Conservation (phyloP, 2,329 filamentous ascomycete genomes). For the Microcyclospora tardicrescens region DNA sequence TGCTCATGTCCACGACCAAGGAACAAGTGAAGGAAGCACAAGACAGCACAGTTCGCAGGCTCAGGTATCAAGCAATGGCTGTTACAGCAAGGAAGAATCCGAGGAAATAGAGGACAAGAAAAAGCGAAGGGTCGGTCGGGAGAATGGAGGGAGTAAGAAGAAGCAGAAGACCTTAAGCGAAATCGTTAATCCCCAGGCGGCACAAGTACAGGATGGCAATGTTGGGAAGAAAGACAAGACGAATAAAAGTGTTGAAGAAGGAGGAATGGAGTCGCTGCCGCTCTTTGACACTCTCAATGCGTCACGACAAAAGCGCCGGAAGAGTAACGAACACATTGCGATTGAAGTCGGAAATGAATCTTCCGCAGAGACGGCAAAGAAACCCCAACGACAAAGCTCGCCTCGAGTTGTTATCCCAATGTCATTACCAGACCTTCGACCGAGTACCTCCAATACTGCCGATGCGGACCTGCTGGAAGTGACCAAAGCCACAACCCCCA, state of each 20-base stretch:
- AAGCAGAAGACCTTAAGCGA: constrained; percentile 19
- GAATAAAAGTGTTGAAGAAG: not conserved
- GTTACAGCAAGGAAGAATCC: no score
- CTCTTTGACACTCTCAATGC: not conserved
- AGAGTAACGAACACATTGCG: not conserved
- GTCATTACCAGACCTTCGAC: constrained; percentile 9
- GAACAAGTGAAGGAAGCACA: no score
- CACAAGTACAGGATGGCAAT: not conserved
- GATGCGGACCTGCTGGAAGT: not conserved
- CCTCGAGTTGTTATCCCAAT: constrained; percentile 11
- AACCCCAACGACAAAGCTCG: constrained; percentile 1
- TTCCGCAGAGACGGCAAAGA: no score
- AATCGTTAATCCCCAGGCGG: constrained; percentile 13
- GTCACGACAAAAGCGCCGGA: constrained; percentile 1
- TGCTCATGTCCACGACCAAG: no score
- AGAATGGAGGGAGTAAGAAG: constrained; percentile 9
- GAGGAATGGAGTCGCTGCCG: not conserved
- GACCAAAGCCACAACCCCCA: constrained; percentile 14
- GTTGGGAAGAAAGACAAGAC: not conserved
- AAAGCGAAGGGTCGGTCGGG: not conserved
- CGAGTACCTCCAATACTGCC: not conserved
- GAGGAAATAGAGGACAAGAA: constrained; percentile 48
- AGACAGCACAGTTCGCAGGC: no score
- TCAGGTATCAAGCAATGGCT: no score
- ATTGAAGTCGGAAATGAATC: constrained; percentile 4